phyloP scores from a whole-genome alignment of 225 moss, liverwort and hornwort genomes.

The Physcomitrium patens region DNA sequence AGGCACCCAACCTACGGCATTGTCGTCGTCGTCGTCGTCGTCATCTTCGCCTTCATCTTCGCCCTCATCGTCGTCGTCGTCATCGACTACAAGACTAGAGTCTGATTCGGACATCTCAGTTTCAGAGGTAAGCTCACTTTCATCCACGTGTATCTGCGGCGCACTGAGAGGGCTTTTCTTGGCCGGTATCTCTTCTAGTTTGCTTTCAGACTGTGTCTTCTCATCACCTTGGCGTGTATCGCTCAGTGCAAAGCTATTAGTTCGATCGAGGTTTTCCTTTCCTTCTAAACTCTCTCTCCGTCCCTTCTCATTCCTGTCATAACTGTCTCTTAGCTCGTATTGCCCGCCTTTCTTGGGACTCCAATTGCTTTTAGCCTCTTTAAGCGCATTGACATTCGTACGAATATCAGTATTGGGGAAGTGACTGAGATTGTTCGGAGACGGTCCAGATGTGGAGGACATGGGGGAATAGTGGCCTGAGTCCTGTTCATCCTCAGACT shows the following conservation, averaged over 20 bases:
- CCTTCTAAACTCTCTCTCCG: slow-evolving; percentile 46
- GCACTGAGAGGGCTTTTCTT: slow-evolving; percentile 42
- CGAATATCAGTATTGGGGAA: slow-evolving; percentile 40
- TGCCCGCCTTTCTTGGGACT: slow-evolving; percentile 45
- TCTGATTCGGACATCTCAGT: slow-evolving; percentile 59
- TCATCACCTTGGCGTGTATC: slow-evolving; percentile 50
- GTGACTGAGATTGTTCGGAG: slow-evolving; percentile 40
- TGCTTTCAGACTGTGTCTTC: slow-evolving; percentile 30
- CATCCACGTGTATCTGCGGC: slow-evolving; percentile 21
- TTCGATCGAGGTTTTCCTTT: slow-evolving; percentile 62
- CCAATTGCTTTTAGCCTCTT: slow-evolving; percentile 48
- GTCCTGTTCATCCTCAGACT: slow-evolving; percentile 76
- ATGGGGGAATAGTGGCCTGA: slow-evolving; percentile 68
- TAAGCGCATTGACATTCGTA: slow-evolving; percentile 35
- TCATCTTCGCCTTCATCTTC: slow-evolving; percentile 46
- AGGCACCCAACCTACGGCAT: slow-evolving; percentile 53
- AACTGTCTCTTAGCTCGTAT: slow-evolving; percentile 51
- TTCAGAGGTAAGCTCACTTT: slow-evolving; percentile 50
- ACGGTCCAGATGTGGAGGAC: slow-evolving; percentile 60
- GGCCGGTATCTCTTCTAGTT: slow-evolving; percentile 35
- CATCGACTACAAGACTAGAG: slow-evolving; percentile 39
- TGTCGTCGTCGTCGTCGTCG: slow-evolving; percentile 37
- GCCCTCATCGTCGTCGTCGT: slow-evolving; percentile 54
- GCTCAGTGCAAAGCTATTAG: slow-evolving; percentile 53
- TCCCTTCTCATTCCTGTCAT: slow-evolving; percentile 57